These are phyloP conservation scores for Tolypocladium album DNA, from an alignment of 2,329 filamentous ascomycete species.

Conservation along the genomic window DNA sequence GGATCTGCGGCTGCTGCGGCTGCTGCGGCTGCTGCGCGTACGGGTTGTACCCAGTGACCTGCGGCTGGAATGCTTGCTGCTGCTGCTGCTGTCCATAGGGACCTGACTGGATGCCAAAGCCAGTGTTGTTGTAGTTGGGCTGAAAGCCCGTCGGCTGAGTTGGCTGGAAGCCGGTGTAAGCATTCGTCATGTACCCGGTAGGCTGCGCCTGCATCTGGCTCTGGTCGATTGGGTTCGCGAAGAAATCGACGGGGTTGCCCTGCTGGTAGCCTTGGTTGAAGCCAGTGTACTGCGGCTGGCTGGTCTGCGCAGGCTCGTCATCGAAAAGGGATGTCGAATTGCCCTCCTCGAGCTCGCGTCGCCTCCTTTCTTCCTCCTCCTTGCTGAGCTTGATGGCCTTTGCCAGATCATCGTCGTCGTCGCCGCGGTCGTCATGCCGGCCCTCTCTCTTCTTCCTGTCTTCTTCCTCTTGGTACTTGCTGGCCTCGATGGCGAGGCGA, in stretches of 20 bases:
- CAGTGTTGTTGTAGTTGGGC: slow-evolving; percentile 53
- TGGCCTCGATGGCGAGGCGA: slow-evolving; percentile 82
- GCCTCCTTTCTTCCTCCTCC: slow-evolving; percentile 84
- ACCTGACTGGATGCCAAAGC: slow-evolving; percentile 59
- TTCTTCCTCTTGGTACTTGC: slow-evolving; percentile 90
- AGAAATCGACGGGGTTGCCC: slow-evolving; percentile 92
- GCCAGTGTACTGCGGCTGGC: slow-evolving; percentile 69
- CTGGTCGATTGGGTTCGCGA: slow-evolving; percentile 82
- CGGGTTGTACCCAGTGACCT: slow-evolving; percentile 44
- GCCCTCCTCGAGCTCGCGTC: slow-evolving; percentile 74
- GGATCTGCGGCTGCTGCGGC: neutral
- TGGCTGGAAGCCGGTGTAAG: slow-evolving; percentile 41
- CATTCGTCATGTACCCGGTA: slow-evolving; percentile 57
- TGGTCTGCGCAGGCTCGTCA: slow-evolving; percentile 50
- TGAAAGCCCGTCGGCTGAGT: slow-evolving; percentile 39
- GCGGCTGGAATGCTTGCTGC: slow-evolving; percentile 35
- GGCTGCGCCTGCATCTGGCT: slow-evolving; percentile 66
- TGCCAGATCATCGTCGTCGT: slow-evolving; percentile 77
- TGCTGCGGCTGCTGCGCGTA: slow-evolving; percentile 36
- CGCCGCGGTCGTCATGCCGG: slow-evolving; percentile 39
- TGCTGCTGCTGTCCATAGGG: slow-evolving; percentile 46
- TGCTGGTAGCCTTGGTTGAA: slow-evolving; percentile 98
- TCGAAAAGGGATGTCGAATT: slow-evolving; percentile 87
- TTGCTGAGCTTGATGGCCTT: slow-evolving; percentile 94
- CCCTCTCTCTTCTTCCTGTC: slow-evolving; percentile 64